Base-by-base conservation (phyloP, 805 yeast genomes). In the Monosporozyma siamensis region DNA sequence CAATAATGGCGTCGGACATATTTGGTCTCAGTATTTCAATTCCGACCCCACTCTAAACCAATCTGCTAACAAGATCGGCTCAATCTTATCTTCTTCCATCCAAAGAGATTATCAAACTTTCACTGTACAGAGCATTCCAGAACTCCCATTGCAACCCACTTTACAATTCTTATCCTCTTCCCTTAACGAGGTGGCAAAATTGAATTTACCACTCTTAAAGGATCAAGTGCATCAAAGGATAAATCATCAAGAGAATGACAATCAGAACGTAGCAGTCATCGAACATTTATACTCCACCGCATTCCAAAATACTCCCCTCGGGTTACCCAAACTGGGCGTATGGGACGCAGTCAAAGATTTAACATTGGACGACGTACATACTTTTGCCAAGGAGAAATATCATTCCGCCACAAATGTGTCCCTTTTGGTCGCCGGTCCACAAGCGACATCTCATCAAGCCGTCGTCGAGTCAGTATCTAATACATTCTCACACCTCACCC, bases 201-300 rank as follows among this genome's bases (percentile, higher is more conserved):
- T 25, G 22, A 24, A 25, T n/a, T n/a, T n/a, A n/a, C n/a, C n/a
- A n/a, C n/a, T n/a, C n/a, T n/a, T n/a, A n/a, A n/a, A n/a, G n/a
- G n/a, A n/a, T n/a, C n/a, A n/a, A n/a, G n/a, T n/a, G 3, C n/a
- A 25, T 7, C 30, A 18, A 23, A n/a, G 14, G n/a, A 37, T 27
- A 5, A 5, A 7, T 11, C 7, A 70, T 80, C 47, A 31, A 31
- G 94, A 84, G 69, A 60, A 67, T 41, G 64, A 40, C 46, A 75
- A 81, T 53, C 71, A 74, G 47, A 61, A 71, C 43, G 73, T 70
- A 66, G 64, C 66, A 48, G 82, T 80, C 40, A 56, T 78, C 53
- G 85, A 81, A 68, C 94, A 84, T 67, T 73, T 84, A 70, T 77
- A 79, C 59, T 76, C 89, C 47, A 75, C 89, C 48, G 95, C 94